Evolutionary conservation across 202 grass and related monocot genomes (phyloP).

Genomic region (Carex sylvatica): DNA sequence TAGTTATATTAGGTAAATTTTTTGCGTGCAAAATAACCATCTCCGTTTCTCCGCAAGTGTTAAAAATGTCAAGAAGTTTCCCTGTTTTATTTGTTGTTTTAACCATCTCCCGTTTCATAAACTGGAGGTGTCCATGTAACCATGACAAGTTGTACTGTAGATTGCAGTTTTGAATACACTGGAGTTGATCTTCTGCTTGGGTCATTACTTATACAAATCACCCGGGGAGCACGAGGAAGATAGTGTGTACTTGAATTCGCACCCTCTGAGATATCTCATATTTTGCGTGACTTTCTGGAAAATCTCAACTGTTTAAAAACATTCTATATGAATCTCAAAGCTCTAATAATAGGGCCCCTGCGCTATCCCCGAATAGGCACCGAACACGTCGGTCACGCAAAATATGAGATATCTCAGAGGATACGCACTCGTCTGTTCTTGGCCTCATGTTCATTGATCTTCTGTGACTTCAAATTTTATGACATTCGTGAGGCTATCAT

Average conservation of each 20-base stretch:
- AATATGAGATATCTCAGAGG: too few species aligned
- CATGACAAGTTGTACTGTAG: background rate
- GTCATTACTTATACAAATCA: background rate
- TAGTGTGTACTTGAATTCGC: background rate
- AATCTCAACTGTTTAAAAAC: too few species aligned
- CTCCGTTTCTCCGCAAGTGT: background rate
- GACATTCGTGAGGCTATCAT: background rate
- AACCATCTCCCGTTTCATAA: background rate
- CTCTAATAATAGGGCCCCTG: too few species aligned
- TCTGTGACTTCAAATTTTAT: background rate
- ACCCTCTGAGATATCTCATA: too few species aligned
- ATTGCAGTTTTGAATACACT: background rate
- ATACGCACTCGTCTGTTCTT: background rate
- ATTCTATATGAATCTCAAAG: too few species aligned
- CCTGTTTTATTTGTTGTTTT: background rate
- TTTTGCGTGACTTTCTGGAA: too few species aligned
- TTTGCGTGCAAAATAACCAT: background rate
- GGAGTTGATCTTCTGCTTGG: background rate
- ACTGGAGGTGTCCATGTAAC: background rate
- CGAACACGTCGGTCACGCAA: too few species aligned
- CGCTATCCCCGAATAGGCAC: too few species aligned
- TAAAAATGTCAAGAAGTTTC: background rate
- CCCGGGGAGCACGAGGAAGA: background rate
- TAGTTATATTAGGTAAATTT: background rate
- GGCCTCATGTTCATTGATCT: background rate